Percentiles rank a stretch among this genome's conserved stretches.
Evolutionary conservation across 495 filamentous ascomycete species (phyloP).

Genomic region (Penicillium ucsense): DNA sequence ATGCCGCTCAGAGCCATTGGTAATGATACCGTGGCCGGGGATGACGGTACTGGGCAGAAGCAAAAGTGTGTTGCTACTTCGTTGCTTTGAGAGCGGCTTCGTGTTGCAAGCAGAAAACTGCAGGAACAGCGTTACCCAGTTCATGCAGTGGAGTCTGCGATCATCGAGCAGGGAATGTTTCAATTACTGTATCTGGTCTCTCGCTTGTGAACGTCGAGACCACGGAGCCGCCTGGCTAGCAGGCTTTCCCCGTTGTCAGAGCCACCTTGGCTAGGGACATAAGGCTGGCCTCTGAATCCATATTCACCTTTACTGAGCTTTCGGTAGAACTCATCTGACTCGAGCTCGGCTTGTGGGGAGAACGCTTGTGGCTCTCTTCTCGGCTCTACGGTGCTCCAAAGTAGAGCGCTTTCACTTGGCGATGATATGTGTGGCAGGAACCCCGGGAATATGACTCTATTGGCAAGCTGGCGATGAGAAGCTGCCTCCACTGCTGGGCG

Average conservation of each 20-base stretch:
- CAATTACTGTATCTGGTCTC: conserved; percentile 11
- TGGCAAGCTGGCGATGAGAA: conserved; percentile 46
- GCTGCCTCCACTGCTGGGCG: conserved; percentile 43
- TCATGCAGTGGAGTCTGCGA: too few relatives aligned
- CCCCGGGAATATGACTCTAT: conserved; percentile 32
- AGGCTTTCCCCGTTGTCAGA: conserved; percentile 43
- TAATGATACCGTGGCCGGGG: too few relatives aligned
- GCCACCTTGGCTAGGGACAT: conserved; percentile 22
- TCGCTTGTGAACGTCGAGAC: conserved; percentile 36
- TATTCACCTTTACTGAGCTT: conserved; percentile 59
- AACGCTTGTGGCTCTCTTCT: conserved; percentile 7
- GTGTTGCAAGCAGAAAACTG: too few relatives aligned
- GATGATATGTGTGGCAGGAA: conserved; percentile 5
- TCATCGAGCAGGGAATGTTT: neutral
- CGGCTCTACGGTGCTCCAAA: conserved; percentile 21
- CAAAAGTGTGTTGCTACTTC: too few relatives aligned
- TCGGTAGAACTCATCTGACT: conserved; percentile 38
- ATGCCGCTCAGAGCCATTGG: too few relatives aligned
- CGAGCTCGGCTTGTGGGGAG: neutral
- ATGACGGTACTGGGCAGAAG: too few relatives aligned
- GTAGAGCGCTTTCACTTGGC: conserved; percentile 3
- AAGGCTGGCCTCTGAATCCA: conserved; percentile 54
- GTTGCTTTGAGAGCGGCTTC: too few relatives aligned
- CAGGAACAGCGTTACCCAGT: too few relatives aligned
- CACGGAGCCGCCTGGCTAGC: conserved; percentile 43